Evolutionary conservation across 176 grass and related monocot species (phyloP), one percentile per base, ranked within the genome.

Genomic region (Ananas comosus): DNA sequence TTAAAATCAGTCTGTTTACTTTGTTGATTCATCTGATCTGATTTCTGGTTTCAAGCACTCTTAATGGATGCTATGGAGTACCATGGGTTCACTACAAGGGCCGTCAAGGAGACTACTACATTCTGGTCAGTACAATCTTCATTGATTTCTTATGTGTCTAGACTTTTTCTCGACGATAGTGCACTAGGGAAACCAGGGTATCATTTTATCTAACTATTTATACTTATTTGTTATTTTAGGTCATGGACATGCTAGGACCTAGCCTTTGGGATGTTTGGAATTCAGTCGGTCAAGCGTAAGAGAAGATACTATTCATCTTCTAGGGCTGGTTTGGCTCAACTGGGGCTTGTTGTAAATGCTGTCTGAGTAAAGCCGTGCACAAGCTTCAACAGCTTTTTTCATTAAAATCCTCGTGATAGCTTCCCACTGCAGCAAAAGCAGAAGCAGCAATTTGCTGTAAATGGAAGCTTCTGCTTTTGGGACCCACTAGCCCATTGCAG

Each of bases 251-350:
- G 58, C 77, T 96, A 61, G 93, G 93, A 33, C 93, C 93, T 74
- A 96, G 93, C 79, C 88, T 96, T 71, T 96, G 93, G 93, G 93
- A 96, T 83, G 93, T 96, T 83, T 96, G 93, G 93, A 96, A 92
- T 79, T 92, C 88, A 70, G 80, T 92, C 50, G 86, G 89, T 58
- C 93, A 96, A 83, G 65, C 83, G 93, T 96, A 92, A 85, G 88
- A 68, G 73, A 66, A 69, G 50, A 48, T 69, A 50, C 47, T 74
- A 2, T 49, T 77, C 17, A 59, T 52, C 50, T 10, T 76, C 11
- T 67, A 11, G 21, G 48, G 12, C 14, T 59, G 14, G 19, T 67
- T 67, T 67, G 64, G 12, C 5, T 42, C 33, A 42, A 42, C 6
- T 42, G 33, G 33, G 33, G 33, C 33, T 42, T 42, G 33, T 42